phyloP scores from a whole-genome alignment of 192 early-diverging fungal species.

The Linnemannia hyalina region DNA sequence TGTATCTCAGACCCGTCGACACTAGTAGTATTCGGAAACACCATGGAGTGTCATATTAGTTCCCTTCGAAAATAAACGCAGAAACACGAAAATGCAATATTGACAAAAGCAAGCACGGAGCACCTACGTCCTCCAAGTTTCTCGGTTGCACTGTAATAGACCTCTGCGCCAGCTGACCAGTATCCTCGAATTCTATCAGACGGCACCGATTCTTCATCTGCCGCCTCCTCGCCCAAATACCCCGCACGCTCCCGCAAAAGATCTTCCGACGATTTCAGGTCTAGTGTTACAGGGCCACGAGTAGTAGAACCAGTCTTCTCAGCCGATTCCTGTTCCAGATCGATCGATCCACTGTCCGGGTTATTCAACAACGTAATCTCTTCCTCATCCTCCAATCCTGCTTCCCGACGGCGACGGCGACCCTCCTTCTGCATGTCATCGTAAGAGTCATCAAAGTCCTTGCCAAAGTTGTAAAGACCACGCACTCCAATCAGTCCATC shows the following conservation, averaged over 20 bases:
- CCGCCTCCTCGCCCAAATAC: slow-evolving; percentile 31
- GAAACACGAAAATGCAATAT: background rate
- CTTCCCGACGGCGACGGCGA: slow-evolving; percentile 14
- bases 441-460: slow-evolving; percentile 45
- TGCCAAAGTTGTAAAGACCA: slow-evolving; percentile 82
- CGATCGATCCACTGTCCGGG: slow-evolving; percentile 59
- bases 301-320: background rate
- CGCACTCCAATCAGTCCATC: slow-evolving; percentile 86
- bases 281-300: background rate
- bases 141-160: slow-evolving; percentile 84
- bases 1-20: slow-evolving; percentile 80
- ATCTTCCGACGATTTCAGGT: background rate
- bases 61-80: background rate
- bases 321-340: slow-evolving; percentile 61
- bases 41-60: background rate
- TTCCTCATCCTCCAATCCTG: background rate
- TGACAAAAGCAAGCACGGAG: background rate
- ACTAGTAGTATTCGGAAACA: slow-evolving; percentile 35
- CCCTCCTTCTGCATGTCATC: slow-evolving; percentile 35
- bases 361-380: slow-evolving; percentile 29
- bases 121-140: slow-evolving; percentile 87
- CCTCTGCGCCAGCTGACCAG: slow-evolving; percentile 77
- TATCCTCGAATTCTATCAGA: slow-evolving; percentile 59
- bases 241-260: background rate
- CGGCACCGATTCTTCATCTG: slow-evolving; percentile 21